A percentile compares a stretch with the other conserved stretches of the same genome.
Conservation (phyloP, 495 filamentous ascomycete species). For the Articulospora tetracladia region DNA sequence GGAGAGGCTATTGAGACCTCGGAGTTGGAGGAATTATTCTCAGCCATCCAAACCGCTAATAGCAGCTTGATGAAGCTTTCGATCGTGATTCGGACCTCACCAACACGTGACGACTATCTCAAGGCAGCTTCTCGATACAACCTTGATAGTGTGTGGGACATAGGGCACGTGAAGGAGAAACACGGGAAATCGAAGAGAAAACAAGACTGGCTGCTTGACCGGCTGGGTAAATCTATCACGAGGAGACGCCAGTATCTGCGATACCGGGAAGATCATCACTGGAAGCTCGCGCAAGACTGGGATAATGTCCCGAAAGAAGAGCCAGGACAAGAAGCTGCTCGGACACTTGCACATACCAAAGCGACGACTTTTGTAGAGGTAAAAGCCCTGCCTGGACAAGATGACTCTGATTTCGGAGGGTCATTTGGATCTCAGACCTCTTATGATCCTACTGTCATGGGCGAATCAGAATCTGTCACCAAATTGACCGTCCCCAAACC, state of each 20-base stretch:
- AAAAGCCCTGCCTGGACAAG: not conserved
- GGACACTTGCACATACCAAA: slow-evolving; percentile 14
- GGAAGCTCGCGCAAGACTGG: slow-evolving; percentile 31
- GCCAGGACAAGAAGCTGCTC: slow-evolving; percentile 13
- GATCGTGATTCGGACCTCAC: slow-evolving; percentile 31
- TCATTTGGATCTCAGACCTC: slow-evolving; percentile 24
- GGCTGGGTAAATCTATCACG: slow-evolving; percentile 40
- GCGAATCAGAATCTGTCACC: not conserved
- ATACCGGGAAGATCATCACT: slow-evolving; percentile 38
- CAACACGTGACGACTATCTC: slow-evolving; percentile 29
- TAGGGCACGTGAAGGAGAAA: slow-evolving; percentile 24
- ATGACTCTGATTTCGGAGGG: not conserved
- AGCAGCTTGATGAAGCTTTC: slow-evolving; percentile 33
- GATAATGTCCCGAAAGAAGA: slow-evolving; percentile 3
- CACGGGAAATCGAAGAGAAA: slow-evolving; percentile 3
- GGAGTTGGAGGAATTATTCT: slow-evolving; percentile 8
- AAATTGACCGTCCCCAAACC: slow-evolving; percentile 14
- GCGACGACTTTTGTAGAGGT: slow-evolving; percentile 17
- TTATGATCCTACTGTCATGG: slow-evolving; percentile 11
- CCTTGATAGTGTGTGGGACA: slow-evolving; percentile 24
- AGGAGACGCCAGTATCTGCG: slow-evolving; percentile 36
- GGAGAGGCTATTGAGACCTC: slow-evolving; percentile 1
- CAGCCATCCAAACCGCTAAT: slow-evolving; percentile 9
- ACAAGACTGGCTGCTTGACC: slow-evolving; percentile 22
- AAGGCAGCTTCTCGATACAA: slow-evolving; percentile 24